Conservation (phyloP, 176 grass and related monocot species). For the Thalia dealbata region DNA sequence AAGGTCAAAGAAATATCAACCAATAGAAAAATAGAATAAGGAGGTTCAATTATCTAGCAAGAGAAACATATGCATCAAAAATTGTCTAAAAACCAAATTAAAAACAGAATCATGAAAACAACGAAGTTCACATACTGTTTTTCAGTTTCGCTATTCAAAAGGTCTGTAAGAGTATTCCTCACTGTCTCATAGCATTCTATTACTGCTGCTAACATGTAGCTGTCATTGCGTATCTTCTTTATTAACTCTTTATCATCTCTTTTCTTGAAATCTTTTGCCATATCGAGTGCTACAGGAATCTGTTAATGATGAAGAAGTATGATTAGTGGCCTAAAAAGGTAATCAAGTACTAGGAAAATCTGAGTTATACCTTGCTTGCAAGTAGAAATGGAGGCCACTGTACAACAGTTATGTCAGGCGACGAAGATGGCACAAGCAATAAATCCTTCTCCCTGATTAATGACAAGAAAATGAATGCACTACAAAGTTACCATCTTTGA, state of each 20-base stretch:
- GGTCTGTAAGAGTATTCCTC: conserved; percentile 36
- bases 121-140: conserved; percentile 33
- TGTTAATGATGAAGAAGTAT: conserved; percentile 20
- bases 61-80: neutral
- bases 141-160: conserved; percentile 40
- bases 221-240: conserved; percentile 55
- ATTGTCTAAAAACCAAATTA: neutral
- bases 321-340: neutral
- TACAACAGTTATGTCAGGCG: conserved; percentile 34
- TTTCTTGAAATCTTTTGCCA: conserved; percentile 74
- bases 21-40: neutral
- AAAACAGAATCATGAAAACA: neutral
- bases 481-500: conserved; percentile 2
- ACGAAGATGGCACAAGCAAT: conserved; percentile 71
- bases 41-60: neutral
- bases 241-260: conserved; percentile 53
- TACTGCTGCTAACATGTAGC: conserved; percentile 56
- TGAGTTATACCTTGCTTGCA: conserved; percentile 65
- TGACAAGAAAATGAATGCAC: conserved; percentile 3
- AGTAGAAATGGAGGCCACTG: conserved; percentile 98
- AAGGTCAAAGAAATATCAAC: conserved; percentile 5
- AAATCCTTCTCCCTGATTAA: conserved; percentile 64
- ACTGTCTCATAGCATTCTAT: conserved; percentile 74
- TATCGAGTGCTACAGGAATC: conserved; percentile 90
- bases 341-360: neutral